Conservation (phyloP, 176 grass and related monocot genomes). For the Musa troglodytarum region DNA sequence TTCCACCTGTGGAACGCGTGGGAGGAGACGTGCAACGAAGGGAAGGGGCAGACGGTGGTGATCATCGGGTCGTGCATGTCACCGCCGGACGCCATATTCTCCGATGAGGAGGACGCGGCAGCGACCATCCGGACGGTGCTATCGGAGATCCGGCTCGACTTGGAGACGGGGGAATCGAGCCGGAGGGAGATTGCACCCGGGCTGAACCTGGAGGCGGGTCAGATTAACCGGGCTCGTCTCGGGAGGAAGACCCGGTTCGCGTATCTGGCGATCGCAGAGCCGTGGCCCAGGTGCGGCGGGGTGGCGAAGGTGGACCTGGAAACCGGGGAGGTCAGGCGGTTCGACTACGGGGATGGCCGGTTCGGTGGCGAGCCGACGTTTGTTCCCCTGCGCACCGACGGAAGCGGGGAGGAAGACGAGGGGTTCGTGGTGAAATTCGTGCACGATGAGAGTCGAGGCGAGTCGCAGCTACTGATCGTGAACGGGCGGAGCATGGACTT, state of each 20-base stretch:
- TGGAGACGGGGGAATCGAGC: neutral
- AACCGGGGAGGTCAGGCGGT: neutral
- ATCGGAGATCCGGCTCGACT: slow-evolving; percentile 16
- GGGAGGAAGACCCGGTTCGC: slow-evolving; percentile 9
- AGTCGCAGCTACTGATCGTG: slow-evolving; percentile 6
- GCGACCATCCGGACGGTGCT: slow-evolving; percentile 1
- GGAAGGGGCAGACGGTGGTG: neutral
- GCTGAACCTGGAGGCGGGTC: slow-evolving; percentile 1
- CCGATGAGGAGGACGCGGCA: neutral
- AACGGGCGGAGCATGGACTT: slow-evolving; percentile 10
- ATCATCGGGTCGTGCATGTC: slow-evolving; percentile 19
- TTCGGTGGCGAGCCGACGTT: slow-evolving; percentile 13
- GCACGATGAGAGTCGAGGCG: neutral
- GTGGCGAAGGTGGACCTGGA: slow-evolving; percentile 12
- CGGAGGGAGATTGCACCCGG: slow-evolving; percentile 1
- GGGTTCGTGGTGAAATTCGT: slow-evolving; percentile 8
- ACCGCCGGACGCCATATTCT: slow-evolving; percentile 14
- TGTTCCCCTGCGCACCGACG: neutral
- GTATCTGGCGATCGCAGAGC: slow-evolving; percentile 5
- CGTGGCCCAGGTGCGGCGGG: slow-evolving; percentile 8
- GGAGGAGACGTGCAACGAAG: neutral
- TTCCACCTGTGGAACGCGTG: slow-evolving; percentile 26
- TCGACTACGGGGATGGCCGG: slow-evolving; percentile 14
- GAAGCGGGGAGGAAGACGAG: neutral
- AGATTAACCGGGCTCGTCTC: neutral